A percentile compares a stretch with the other conserved stretches of the same genome.
Evolutionary conservation across 2,329 filamentous ascomycete genomes (phyloP).

Genomic region (Onygenales sp.): DNA sequence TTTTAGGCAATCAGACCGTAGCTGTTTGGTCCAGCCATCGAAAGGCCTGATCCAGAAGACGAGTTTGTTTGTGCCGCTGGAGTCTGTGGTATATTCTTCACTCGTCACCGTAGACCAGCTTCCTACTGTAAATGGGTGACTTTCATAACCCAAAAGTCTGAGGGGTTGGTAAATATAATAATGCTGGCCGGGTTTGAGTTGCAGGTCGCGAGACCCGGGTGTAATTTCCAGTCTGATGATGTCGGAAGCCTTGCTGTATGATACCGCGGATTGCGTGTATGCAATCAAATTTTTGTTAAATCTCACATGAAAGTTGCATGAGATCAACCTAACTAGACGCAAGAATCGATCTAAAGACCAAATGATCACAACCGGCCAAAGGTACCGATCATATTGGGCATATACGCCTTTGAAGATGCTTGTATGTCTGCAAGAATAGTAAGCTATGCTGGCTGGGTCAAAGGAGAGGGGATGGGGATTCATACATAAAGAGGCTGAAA

Average conservation of each 20-base stretch:
- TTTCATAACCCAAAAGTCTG: slow-evolving; percentile 34
- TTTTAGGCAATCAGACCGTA: slow-evolving; percentile 21
- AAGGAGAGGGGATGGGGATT: background rate
- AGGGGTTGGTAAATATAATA: slow-evolving; percentile 39
- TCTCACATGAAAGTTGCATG: slow-evolving; percentile 30
- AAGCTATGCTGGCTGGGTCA: background rate
- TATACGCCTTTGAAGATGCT: slow-evolving; percentile 38
- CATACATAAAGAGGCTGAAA: slow-evolving; percentile 35
- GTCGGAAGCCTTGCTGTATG: slow-evolving; percentile 31
- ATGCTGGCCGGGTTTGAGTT: slow-evolving; percentile 34
- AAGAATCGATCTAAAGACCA: slow-evolving; percentile 39
- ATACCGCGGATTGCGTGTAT: slow-evolving; percentile 25
- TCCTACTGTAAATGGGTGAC: slow-evolving; percentile 39
- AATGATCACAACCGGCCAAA: slow-evolving; percentile 38
- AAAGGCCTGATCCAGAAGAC: slow-evolving; percentile 39
- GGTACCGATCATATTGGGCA: slow-evolving; percentile 37
- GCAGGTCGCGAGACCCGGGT: slow-evolving; percentile 19
- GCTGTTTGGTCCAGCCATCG: slow-evolving; percentile 35
- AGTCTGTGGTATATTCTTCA: background rate
- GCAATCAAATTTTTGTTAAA: slow-evolving; percentile 9
- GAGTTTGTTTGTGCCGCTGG: slow-evolving; percentile 19
- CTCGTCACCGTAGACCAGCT: slow-evolving; percentile 6
- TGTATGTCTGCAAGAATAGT: slow-evolving; percentile 27
- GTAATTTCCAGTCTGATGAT: slow-evolving; percentile 34
- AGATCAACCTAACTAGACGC: slow-evolving; percentile 30